Percentiles rank a stretch among this genome's conserved stretches.
phyloP scores from a whole-genome alignment of 352 stramenopile species.

The Pythium graminicola region DNA sequence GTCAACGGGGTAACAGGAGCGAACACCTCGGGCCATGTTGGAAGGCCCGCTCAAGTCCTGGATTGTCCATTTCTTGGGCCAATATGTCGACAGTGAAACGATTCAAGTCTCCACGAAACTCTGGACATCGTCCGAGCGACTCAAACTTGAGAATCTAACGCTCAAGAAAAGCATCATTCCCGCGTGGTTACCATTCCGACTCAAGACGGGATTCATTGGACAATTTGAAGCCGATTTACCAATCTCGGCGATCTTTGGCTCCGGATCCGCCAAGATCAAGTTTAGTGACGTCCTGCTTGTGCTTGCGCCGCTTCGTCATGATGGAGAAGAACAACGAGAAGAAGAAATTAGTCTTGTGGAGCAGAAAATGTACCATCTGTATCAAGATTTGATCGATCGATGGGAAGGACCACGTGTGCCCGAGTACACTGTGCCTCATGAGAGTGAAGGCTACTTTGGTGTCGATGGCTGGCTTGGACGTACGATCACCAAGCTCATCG shows the following conservation, averaged over 20 bases:
- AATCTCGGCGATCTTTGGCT: conserved; percentile 83
- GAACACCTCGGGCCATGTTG: conserved; percentile 46
- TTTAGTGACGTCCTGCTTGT: conserved; percentile 84
- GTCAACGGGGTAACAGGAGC: no score
- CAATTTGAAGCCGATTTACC: conserved; percentile 81
- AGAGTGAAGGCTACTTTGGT: conserved; percentile 85
- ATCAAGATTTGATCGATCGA: conserved; percentile 74
- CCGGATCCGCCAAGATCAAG: conserved; percentile 73
- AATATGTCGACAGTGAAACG: conserved; percentile 84
- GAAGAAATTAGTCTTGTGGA: conserved; percentile 52
- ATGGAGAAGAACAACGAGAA: conserved; percentile 57
- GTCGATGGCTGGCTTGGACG: conserved; percentile 84
- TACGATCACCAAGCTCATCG: conserved; percentile 87
- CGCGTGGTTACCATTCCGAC: conserved; percentile 71
- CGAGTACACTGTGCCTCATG: conserved; percentile 55
- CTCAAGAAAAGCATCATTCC: conserved; percentile 79
- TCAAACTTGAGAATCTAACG: conserved; percentile 84
- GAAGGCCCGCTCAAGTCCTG: conserved; percentile 85
- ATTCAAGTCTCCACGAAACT: conserved; percentile 84
- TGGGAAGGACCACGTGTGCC: conserved; percentile 66
- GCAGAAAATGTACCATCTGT: conserved; percentile 61
- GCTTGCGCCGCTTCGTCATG: conserved; percentile 58
- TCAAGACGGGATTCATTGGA: conserved; percentile 84
- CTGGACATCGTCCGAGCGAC: conserved; percentile 79
- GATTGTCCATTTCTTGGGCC: conserved; percentile 76